Evolutionary conservation across 108 stramenopile genomes (phyloP).

Genomic region (Nannochloropsis salina): DNA sequence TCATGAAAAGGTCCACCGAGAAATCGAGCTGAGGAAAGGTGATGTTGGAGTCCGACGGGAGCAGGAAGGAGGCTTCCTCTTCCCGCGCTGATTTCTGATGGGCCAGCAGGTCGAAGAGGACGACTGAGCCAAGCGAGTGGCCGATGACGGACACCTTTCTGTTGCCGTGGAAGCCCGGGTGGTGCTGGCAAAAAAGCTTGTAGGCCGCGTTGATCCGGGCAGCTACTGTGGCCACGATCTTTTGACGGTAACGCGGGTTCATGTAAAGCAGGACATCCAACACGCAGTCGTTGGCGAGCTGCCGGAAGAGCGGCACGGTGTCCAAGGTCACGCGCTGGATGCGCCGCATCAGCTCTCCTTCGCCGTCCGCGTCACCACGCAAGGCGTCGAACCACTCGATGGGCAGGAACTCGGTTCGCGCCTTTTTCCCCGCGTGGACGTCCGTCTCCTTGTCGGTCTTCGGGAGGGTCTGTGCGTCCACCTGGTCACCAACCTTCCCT

Average conservation of each 20-base stretch:
- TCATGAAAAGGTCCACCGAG: background rate
- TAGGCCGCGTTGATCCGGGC: conserved; percentile 64
- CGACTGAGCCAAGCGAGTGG: conserved; percentile 74
- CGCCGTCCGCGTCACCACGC: conserved; percentile 51
- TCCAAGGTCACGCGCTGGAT: conserved; percentile 60
- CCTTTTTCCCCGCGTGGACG: background rate
- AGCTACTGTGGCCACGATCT: conserved; percentile 46
- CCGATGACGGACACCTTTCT: conserved; percentile 60
- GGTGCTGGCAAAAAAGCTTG: conserved; percentile 42
- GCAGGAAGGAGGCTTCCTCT: background rate
- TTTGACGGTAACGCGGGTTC: conserved; percentile 68
- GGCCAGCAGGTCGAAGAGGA: conserved; percentile 75
- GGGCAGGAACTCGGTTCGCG: conserved; percentile 72
- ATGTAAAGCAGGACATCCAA: conserved; percentile 56
- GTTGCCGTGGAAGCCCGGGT: conserved; percentile 64
- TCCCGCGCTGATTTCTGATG: conserved; percentile 20
- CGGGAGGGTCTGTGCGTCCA: background rate
- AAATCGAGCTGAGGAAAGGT: conserved; percentile 18
- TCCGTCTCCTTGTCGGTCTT: too few species aligned
- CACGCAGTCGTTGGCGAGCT: conserved; percentile 71
- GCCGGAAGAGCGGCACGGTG: conserved; percentile 66
- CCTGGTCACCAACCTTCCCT: background rate
- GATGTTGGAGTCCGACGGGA: background rate
- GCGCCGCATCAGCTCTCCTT: conserved; percentile 38
- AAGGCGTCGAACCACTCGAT: conserved; percentile 74